Evolutionary conservation across 108 stramenopile genomes (phyloP), one percentile per base, ranked within the genome.

Genomic region (Aurantiochytrium sp.): DNA sequence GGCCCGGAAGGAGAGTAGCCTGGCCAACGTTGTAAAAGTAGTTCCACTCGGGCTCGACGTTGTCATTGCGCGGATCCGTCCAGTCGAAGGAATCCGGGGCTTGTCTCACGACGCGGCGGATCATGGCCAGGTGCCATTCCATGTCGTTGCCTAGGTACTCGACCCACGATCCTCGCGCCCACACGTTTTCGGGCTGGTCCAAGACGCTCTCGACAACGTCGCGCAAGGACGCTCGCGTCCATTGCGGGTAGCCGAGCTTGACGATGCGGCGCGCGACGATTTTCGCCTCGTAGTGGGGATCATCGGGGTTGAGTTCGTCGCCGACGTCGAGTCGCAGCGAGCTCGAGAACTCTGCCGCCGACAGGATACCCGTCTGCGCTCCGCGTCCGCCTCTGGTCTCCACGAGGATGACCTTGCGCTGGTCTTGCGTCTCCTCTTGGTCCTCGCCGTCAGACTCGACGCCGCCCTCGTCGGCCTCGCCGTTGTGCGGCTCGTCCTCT

Each of bases 61-160:
- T 45, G 29, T 8, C 89, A 35, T 91, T 91, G 23, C 59, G 59
- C 58, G 89, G 89, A 28, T 89, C 91, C 3, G 72, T 90, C 91
- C 91, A 91, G 87, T 93, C 90, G 23, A 91, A 91, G 58, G 92
- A 91, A 59, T 89, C 91, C 49, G 91, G 90, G 16, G 87, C 90
- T 23, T 89, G 89, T 42, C 69, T 72, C 45, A 92, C 44, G 14
- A 94, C 91, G 23, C 92, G 87, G 44, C 60, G 49, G 64, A 94
- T 91, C 58, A 73, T 59, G 35, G 92, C 91, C 35, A 94, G 71
- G 6, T 89, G 88, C 91, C 92, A 94, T 69, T 59, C 72, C 90
- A 91, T 94, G 59, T 89, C 89, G 43, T 89, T 83, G 28, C 91
- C 92, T 5, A 87, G 73, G 28, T 91, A 87, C 88, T 94, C 93